Evolutionary conservation across 345 rosid genomes (phyloP), one percentile per base, ranked within the genome.

Genomic region (Nephelium lappaceum): DNA sequence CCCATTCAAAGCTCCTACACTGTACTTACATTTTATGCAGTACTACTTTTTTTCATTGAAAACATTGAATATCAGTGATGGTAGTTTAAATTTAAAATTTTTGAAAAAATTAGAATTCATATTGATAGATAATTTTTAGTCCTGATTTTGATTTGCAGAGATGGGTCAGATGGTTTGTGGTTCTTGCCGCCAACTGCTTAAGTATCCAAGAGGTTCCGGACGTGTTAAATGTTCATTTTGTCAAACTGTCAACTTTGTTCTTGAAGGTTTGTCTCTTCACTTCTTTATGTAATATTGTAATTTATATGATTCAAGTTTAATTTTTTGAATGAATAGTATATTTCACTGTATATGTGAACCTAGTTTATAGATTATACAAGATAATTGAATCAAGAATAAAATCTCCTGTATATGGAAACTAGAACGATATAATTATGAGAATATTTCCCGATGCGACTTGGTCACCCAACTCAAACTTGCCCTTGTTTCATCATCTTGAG

Each of bases 111-210:
- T 45, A 45, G 2, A 45, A 5, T 4, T 31, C 36, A 31, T 31
- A 31, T 31, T 31, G 36, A 11, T 45, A 45, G 12, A 45, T n/a
- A n/a, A n/a, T n/a, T n/a, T n/a, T n/a, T n/a, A n/a, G n/a, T n/a
- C n/a, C n/a, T n/a, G n/a, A n/a, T n/a, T n/a, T n/a, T n/a, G n/a
- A n/a, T n/a, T n/a, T n/a, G 83, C 80, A 93, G 96, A 92, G 67
- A 84, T 84, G 85, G 92, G 83, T 81, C 98, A 93, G 82, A 83
- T 95, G 97, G 98, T 95, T 49, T 94, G 98, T 84, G 99, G 99
- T 77, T 92, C 95, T 71, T 95, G 99, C 80, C 93, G 90, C 67
- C 85, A 81, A 38, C 83, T 94, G 49, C 97, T 95, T 84, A 81
- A 91, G 55, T 92, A 95, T 88, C 91, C 87, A 57, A 83, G 73